Percentiles rank a stretch among this genome's conserved stretches.
These are phyloP conservation scores for Trichoderma sp. DNA, from an alignment of 2,329 filamentous ascomycete species.

Conservation along the genomic window DNA sequence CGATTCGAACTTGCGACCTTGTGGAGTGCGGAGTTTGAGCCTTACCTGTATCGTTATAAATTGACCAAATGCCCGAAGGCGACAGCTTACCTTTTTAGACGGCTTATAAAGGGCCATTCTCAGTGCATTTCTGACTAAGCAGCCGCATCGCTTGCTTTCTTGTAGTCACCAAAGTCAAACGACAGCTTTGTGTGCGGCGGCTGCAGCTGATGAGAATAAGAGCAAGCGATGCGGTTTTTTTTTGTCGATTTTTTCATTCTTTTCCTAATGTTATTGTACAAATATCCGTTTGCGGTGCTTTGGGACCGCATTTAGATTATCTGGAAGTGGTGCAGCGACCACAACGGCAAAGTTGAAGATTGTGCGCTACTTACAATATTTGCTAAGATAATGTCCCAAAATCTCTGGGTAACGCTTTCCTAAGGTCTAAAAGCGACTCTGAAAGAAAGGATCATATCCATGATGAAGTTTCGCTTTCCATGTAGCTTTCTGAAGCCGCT, in stretches of 20 bases:
- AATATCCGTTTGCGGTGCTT: background rate
- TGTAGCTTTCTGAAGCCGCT: background rate
- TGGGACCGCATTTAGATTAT: background rate
- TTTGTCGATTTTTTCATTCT: background rate
- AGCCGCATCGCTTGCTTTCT: background rate
- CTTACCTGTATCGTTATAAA: slow-evolving; percentile 30
- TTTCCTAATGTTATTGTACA: background rate
- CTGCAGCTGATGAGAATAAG: background rate
- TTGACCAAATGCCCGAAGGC: slow-evolving; percentile 32
- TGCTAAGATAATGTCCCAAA: background rate
- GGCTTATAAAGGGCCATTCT: background rate
- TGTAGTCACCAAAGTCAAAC: background rate
- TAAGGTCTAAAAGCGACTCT: background rate
- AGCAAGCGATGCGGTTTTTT: background rate
- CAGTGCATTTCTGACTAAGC: background rate
- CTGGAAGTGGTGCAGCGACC: background rate
- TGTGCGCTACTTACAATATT: background rate
- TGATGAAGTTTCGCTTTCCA: background rate
- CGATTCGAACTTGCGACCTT: slow-evolving; percentile 28
- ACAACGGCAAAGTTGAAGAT: background rate
- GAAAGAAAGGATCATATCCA: background rate
- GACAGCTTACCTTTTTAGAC: background rate
- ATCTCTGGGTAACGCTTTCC: background rate
- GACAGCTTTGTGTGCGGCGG: too few species aligned
- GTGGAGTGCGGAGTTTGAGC: background rate